Percentiles rank a stretch among this genome's conserved stretches.
Conservation (phyloP, 1,284 basidiomycete species). For the Trametes hirsuta region DNA sequence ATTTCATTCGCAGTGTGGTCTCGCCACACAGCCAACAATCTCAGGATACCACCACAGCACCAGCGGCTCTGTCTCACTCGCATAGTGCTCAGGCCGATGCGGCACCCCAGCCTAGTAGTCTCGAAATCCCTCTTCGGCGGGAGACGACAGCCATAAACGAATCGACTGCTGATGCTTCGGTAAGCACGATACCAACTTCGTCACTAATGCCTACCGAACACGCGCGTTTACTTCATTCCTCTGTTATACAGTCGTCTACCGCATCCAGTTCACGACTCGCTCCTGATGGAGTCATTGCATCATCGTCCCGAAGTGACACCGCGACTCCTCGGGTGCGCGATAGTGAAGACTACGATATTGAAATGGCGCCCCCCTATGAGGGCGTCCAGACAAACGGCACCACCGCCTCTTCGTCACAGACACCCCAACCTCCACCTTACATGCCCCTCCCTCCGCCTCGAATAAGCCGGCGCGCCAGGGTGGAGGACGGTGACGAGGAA, state of each 20-base stretch:
- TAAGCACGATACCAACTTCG: too few relatives aligned
- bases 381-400: neutral
- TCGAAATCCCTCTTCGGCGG: neutral
- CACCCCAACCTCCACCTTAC: constrained; percentile 5
- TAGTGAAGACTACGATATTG: constrained; percentile 23
- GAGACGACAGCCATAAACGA: neutral
- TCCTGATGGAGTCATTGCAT: too few relatives aligned
- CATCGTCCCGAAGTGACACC: too few relatives aligned
- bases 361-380: constrained; percentile 2
- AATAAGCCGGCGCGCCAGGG: constrained; percentile 28
- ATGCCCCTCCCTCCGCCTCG: constrained; percentile 7
- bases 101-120: neutral
- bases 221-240: too few relatives aligned
- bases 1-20: constrained; percentile 22
- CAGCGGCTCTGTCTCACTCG: neutral
- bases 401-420: neutral
- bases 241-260: too few relatives aligned
- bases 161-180: too few relatives aligned
- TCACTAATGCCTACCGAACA: too few relatives aligned
- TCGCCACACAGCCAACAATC: constrained; percentile 12
- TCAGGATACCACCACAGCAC: neutral
- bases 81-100: constrained; percentile 2
- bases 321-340: neutral
- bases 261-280: too few relatives aligned
- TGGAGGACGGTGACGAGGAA: constrained; percentile 30